Evolutionary conservation across 1,284 basidiomycete species (phyloP), one percentile per base, ranked within the genome.

Genomic region (Ustilago xerochloae): DNA sequence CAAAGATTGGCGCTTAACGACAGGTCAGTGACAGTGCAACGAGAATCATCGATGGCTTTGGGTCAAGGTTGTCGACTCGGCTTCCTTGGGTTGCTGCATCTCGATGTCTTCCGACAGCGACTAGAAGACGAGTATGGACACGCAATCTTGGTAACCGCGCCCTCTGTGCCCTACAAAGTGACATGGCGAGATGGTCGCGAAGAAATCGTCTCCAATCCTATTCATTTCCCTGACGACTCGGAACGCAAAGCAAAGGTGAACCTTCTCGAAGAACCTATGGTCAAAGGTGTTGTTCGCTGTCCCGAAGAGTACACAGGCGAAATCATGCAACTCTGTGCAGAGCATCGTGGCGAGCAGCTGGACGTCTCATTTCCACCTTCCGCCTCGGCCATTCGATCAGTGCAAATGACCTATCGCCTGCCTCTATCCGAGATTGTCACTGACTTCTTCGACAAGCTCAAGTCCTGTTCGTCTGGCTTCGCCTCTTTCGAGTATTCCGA

Each of bases 61-160:
- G 96, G 96, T 1, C 96, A 98, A 85, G 97, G 97, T 8, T 94
- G 91, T 46, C 90, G 97, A 45, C 89, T 99, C 7, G 97, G 97
- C 0, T 98, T 99, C 85, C 88, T 99, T 10, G 97, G 97, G 0
- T 93, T 94, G 2, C 86, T 99, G 63, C 97, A 99, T 84, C 94
- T 99, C 91, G 97, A 99, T 77, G 93, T 97, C 39, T 95, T 96
- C 84, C 90, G 94, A 30, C 96, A 99, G 84, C 89, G 97, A 13
- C 88, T 99, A 6, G 96, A 98, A 85, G 97, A 99, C 83, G 97
- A 99, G 84, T 95, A 97, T 79, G 78, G 75, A 16, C 77, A 80
- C 20, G 77, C 74, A 26, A 81, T 84, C 28, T 49, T 84, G 24
- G 81, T 83, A 29, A 84, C 82, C 1, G 79, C 80, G 29, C 82